Base-by-base conservation (phyloP, 768 basidiomycete genomes). In the Lanmaoa pseudosensibilis region DNA sequence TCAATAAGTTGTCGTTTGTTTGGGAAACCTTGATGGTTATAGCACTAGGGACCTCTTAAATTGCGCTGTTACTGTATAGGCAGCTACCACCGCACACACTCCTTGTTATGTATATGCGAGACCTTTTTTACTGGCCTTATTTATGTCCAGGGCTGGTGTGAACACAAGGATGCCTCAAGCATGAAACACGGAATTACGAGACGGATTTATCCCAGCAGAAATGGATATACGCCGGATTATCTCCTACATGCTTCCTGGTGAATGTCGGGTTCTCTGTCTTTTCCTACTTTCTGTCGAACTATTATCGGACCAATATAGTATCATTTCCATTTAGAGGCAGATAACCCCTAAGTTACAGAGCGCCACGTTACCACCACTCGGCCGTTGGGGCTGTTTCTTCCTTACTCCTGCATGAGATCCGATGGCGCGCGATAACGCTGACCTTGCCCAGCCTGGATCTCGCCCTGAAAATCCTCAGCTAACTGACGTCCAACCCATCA, bases 71-170 rank as follows among this genome's bases (percentile, higher is more conserved):
- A 46, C n/a, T 49, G 54, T 50, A 39, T 55, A 49, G 27, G 53
- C n/a, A 27, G 30, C 32, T 19, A 41, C 25, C 27, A 37, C 2
- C 30, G 21, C 57, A 46, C 47, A 53, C 60, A 1, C 66, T 46
- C 57, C 48, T 68, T 59, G 34, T 45, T 30, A 16, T n/a, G n/a
- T n/a, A n/a, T 44, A 59, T 50, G 56, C 39, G 56, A 68, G 18
- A 57, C 50, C 41, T 49, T 34, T 46, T 21, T 56, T 19, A 21
- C 16, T 32, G 23, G 43, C 16, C 25, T 33, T 9, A 1, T 15
- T 15, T n/a, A n/a, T n/a, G n/a, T n/a, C n/a, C n/a, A n/a, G n/a
- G n/a, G n/a, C n/a, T n/a, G n/a, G 4, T 16, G 16, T 8, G 23
- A 43, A 10, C 18, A n/a, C 16, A 18, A 8, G 36, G 7, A 37